phyloP scores from a whole-genome alignment of 2,329 filamentous ascomycete species.

The Penicillium brevicompactum region DNA sequence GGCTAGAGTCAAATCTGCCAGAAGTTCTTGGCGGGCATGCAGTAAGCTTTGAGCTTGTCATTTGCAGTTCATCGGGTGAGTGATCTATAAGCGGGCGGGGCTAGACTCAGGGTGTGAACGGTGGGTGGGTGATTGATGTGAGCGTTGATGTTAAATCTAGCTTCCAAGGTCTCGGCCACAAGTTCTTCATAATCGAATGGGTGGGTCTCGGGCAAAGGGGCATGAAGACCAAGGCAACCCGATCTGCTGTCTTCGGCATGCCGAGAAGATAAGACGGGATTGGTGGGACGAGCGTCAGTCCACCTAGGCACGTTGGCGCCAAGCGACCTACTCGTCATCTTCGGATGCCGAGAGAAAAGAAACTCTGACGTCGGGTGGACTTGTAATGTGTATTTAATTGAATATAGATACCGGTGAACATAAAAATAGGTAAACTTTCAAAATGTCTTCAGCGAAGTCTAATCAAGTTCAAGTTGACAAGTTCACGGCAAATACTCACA shows the following conservation, averaged over 20 bases:
- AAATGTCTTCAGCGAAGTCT: background rate
- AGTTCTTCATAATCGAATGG: background rate
- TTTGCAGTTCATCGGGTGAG: background rate
- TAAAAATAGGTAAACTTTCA: background rate
- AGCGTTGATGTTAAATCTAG: background rate
- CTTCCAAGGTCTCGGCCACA: background rate
- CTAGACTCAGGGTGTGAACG: background rate
- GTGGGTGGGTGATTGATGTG: background rate
- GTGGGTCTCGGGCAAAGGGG: background rate
- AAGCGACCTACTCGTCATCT: background rate
- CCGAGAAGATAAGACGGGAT: background rate
- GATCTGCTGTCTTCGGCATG: background rate
- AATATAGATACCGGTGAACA: background rate
- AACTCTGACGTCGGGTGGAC: background rate
- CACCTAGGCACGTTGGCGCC: background rate
- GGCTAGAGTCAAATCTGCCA: background rate
- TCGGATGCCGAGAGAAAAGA: background rate
- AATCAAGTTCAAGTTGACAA: no score
- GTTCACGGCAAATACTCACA: no score
- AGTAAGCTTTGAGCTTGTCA: background rate
- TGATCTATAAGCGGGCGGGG: background rate
- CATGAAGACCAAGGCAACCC: background rate
- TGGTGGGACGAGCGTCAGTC: background rate
- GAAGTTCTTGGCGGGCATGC: background rate
- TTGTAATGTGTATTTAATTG: background rate